These are phyloP conservation scores for Ceratocystis eucalypticola DNA, from an alignment of 2,329 filamentous ascomycete genomes.

Conservation along the genomic window DNA sequence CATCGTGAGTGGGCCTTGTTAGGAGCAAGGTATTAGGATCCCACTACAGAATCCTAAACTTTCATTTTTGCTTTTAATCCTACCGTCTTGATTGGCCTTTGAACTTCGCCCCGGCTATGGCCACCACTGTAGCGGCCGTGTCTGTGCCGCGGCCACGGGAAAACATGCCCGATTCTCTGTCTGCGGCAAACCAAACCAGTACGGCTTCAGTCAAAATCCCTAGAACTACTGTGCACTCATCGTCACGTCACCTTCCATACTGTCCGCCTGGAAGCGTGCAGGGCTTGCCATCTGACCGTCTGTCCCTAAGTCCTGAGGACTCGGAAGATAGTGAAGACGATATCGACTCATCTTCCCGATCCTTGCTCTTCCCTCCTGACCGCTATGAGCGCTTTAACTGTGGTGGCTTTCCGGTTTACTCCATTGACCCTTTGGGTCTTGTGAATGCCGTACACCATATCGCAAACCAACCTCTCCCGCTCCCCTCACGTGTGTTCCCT, in stretches of 20 bases:
- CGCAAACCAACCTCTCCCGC: constrained; percentile 67
- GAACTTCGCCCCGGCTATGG: constrained; percentile 3
- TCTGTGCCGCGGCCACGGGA: background rate
- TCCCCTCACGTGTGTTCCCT: constrained; percentile 77
- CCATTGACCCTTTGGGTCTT: constrained; percentile 55
- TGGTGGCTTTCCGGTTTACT: constrained; percentile 51
- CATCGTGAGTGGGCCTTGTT: constrained; percentile 5
- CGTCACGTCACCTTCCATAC: constrained; percentile 16
- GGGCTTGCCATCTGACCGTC: background rate
- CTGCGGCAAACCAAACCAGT: background rate
- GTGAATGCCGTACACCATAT: constrained; percentile 61
- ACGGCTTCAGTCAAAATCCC: constrained; percentile 11
- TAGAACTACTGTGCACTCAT: constrained; percentile 2
- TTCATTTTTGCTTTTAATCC: background rate
- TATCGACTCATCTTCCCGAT: constrained; percentile 39
- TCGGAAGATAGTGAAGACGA: constrained; percentile 28
- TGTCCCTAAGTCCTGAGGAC: constrained; percentile 34
- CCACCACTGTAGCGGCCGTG: constrained; percentile 12
- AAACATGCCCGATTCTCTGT: background rate
- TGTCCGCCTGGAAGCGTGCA: constrained; percentile 14
- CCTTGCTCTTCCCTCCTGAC: constrained; percentile 62
- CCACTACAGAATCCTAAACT: background rate
- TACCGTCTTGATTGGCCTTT: background rate
- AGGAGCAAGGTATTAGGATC: background rate
- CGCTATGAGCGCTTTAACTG: constrained; percentile 40